phyloP scores from a whole-genome alignment of 345 rosid genomes.

The Salix exigua region DNA sequence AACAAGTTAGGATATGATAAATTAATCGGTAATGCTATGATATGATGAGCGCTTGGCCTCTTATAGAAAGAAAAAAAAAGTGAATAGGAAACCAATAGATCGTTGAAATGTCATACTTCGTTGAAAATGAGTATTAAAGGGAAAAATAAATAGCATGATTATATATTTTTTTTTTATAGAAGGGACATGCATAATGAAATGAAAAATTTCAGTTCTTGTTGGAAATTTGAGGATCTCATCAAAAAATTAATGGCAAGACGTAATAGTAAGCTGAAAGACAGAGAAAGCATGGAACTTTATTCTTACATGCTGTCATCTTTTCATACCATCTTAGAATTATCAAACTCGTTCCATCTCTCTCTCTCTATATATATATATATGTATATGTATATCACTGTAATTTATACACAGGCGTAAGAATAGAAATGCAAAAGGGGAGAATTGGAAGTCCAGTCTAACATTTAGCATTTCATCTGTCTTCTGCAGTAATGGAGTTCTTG shows the following conservation, averaged over 20 bases:
- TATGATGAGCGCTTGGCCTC: not conserved
- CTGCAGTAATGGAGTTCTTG: slow-evolving; percentile 66
- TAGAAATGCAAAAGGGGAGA: not conserved
- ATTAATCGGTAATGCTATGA: not conserved
- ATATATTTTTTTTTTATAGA: too few relatives aligned
- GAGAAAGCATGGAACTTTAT: not conserved
- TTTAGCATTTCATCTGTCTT: slow-evolving; percentile 28
- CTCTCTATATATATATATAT: too few relatives aligned
- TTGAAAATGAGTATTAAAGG: not conserved
- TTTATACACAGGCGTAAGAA: slow-evolving; percentile 5
- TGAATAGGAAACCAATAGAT: not conserved
- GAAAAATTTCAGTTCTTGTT: not conserved
- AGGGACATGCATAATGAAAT: not conserved
- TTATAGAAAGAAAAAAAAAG: not conserved
- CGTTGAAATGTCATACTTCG: not conserved
- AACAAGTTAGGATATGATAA: not conserved
- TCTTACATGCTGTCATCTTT: not conserved
- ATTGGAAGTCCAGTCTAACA: not conserved
- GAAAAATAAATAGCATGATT: not conserved
- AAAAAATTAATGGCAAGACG: too few relatives aligned
- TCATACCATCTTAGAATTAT: not conserved
- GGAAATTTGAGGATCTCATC: not conserved
- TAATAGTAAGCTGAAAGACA: not conserved
- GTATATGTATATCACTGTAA: not conserved
- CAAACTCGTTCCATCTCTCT: not conserved